These are phyloP conservation scores for Juglanconis juglandina DNA, from an alignment of 2,329 filamentous ascomycete species.

Conservation along the genomic window DNA sequence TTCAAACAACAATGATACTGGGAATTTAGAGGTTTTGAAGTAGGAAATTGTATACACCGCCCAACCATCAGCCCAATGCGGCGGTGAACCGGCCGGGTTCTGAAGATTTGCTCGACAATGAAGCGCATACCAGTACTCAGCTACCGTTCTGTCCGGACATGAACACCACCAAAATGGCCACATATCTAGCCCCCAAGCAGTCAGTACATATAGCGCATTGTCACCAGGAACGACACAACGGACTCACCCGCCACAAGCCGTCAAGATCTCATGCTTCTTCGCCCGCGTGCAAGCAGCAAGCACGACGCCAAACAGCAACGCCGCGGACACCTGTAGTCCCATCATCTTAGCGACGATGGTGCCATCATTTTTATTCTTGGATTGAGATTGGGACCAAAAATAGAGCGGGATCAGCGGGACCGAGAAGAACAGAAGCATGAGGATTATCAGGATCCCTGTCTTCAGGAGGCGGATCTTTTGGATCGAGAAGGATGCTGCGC, in stretches of 20 bases:
- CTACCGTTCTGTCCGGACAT: neutral
- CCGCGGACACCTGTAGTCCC: slow-evolving; percentile 1
- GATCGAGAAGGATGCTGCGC: neutral
- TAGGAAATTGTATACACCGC: too few relatives aligned
- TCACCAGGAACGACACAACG: rapidly evolving
- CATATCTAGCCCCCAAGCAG: neutral
- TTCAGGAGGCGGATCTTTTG: neutral
- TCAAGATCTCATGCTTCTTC: slow-evolving; percentile 5
- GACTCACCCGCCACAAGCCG: slow-evolving; percentile 4
- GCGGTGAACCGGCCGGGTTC: neutral
- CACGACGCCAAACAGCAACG: neutral
- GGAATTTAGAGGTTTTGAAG: too few relatives aligned
- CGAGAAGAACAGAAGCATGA: neutral
- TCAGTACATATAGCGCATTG: too few relatives aligned
- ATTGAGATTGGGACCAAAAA: neutral
- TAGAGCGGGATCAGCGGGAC: neutral
- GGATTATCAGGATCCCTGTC: neutral
- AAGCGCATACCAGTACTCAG: neutral
- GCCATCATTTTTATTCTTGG: neutral
- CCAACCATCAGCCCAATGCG: neutral
- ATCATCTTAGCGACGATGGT: slow-evolving; percentile 1
- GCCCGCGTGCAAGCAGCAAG: slow-evolving; percentile 1
- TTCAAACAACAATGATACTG: too few relatives aligned
- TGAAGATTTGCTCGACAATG: neutral
- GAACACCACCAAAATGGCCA: slow-evolving; percentile 7